Evolutionary conservation across 352 stramenopile species (phyloP).

Genomic region (Pythium coloratum): DNA sequence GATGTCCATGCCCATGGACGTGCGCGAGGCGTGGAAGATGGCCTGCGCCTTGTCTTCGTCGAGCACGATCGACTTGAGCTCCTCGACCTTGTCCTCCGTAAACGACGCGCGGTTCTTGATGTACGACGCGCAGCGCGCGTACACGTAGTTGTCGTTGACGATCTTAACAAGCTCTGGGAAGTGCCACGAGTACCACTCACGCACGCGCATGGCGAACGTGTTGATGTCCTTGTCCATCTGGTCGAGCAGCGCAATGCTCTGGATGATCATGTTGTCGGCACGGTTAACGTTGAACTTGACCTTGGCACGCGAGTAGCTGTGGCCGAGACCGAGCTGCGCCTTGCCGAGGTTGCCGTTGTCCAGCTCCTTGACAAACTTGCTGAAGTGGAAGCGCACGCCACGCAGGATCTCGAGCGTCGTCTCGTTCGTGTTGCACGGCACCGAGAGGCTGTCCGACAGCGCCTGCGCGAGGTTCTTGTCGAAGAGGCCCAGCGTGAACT

Average conservation of each 20-base stretch:
- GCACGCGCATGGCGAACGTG: constrained; percentile 99
- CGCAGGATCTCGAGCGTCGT: constrained; percentile 96
- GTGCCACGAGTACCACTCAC: constrained; percentile 99
- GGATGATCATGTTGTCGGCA: constrained; percentile 99
- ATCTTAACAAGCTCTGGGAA: constrained; percentile 99
- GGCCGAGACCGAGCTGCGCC: constrained; percentile 98
- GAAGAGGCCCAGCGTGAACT: constrained; percentile 91
- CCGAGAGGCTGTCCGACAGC: constrained; percentile 93
- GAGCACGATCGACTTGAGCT: constrained; percentile 92
- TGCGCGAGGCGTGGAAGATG: constrained; percentile 93
- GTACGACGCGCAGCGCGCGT: constrained; percentile 95
- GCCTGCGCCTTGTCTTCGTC: constrained; percentile 97
- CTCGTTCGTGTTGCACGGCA: constrained; percentile 98
- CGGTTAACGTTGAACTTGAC: constrained; percentile 99
- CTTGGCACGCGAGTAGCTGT: constrained; percentile 99
- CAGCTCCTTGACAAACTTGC: constrained; percentile 98
- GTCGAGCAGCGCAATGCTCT: constrained; percentile 99
- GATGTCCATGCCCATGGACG: constrained; percentile 99
- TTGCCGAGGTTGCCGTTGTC: constrained; percentile 95
- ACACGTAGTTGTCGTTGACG: constrained; percentile 99
- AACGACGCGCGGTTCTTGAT: constrained; percentile 94
- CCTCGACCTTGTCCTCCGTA: constrained; percentile 78
- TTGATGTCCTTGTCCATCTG: constrained; percentile 99
- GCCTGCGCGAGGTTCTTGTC: constrained; percentile 93
- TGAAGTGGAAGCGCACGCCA: constrained; percentile 96